Percentiles rank a stretch among this genome's conserved stretches.
Evolutionary conservation across 495 filamentous ascomycete species (phyloP).

Genomic region (Hypoxylon lenormandii): DNA sequence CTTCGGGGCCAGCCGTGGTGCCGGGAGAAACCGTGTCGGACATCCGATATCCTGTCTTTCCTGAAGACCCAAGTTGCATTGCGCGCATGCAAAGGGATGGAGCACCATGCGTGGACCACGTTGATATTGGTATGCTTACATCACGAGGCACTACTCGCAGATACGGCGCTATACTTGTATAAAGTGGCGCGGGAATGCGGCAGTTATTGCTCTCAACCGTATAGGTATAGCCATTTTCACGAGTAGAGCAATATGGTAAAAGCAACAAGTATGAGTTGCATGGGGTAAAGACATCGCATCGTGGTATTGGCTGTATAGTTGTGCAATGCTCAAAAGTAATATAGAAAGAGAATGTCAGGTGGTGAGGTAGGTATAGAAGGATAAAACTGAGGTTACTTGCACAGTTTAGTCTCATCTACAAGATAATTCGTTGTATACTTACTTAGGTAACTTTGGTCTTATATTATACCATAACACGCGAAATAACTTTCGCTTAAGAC

Average conservation of each 20-base stretch:
- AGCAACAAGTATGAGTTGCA: no score
- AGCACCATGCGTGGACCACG: background rate
- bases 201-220: no score
- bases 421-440: constrained; percentile 1
- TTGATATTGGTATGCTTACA: constrained; percentile 1
- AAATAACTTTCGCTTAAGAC: background rate
- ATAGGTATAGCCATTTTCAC: no score
- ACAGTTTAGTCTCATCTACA: background rate
- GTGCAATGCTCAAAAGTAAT: no score
- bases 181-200: no score
- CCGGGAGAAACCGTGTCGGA: constrained; percentile 3
- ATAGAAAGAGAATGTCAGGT: no score
- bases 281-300: no score
- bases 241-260: no score
- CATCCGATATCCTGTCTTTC: background rate
- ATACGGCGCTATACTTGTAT: no score
- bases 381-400: background rate
- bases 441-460: constrained; percentile 9
- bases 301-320: no score
- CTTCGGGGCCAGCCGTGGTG: background rate
- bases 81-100: background rate
- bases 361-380: no score
- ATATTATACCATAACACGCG: background rate
- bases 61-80: constrained; percentile 1
- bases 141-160: background rate